Percentiles rank a stretch among this genome's conserved stretches.
Conservation (phyloP, 2,329 filamentous ascomycete species). For the Penicillium capsulatum region DNA sequence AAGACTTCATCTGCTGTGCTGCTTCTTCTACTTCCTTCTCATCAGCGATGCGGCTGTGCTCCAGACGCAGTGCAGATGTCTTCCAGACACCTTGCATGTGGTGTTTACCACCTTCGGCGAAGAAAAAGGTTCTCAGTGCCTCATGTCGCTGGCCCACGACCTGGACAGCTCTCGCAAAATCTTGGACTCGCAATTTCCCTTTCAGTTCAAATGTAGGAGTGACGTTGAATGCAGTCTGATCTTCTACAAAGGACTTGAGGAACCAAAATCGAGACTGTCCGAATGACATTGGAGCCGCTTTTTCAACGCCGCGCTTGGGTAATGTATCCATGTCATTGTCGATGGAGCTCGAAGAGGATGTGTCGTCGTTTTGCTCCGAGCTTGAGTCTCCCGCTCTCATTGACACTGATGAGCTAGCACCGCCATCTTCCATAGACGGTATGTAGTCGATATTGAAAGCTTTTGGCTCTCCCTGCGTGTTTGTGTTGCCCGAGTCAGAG, state of each 20-base stretch:
- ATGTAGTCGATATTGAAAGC: conserved; percentile 8
- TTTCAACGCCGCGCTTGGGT: conserved; percentile 6
- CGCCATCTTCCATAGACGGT: neutral
- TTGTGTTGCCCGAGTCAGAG: too few species aligned
- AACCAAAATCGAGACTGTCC: conserved; percentile 44
- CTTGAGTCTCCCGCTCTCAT: conserved; percentile 12
- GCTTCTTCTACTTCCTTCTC: conserved; percentile 20
- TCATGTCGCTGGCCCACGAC: conserved; percentile 30
- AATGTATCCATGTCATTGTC: neutral
- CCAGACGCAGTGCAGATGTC: conserved; percentile 26
- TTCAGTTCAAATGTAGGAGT: conserved; percentile 30
- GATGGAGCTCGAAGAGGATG: conserved; percentile 10
- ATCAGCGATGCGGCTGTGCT: conserved; percentile 15
- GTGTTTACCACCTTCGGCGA: conserved; percentile 12
- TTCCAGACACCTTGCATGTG: conserved; percentile 23
- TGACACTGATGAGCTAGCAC: conserved; percentile 11
- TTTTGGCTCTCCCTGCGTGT: neutral
- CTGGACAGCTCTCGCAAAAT: conserved; percentile 35
- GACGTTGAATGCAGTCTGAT: conserved; percentile 43
- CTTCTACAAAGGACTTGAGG: conserved; percentile 22
- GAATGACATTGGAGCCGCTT: conserved; percentile 33
- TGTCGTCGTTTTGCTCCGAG: conserved; percentile 14
- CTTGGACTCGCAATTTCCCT: conserved; percentile 30
- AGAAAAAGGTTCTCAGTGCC: conserved; percentile 32
- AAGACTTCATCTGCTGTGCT: conserved; percentile 19